Percentiles rank a stretch among this genome's conserved stretches.
Conservation (phyloP, 495 filamentous ascomycete genomes). For the Paragyromitra xinjiangensis region DNA sequence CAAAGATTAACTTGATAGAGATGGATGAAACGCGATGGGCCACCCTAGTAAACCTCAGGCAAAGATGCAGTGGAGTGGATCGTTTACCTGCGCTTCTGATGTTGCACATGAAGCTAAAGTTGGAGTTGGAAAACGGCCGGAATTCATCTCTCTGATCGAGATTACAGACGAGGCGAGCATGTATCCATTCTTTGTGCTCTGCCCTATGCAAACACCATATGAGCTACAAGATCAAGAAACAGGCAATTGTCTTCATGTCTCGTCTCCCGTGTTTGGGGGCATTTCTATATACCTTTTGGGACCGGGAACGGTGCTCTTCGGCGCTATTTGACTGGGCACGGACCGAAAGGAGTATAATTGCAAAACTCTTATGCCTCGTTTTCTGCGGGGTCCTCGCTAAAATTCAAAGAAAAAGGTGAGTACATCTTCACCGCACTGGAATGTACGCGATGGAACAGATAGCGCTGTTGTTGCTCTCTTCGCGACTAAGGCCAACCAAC, state of each 20-base stretch:
- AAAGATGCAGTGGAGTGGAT: constrained; percentile 35
- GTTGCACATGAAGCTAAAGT: constrained; percentile 29
- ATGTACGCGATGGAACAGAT: constrained; percentile 28
- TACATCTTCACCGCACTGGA: constrained; percentile 27
- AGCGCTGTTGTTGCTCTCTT: constrained; percentile 14
- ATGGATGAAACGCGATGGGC: constrained; percentile 49
- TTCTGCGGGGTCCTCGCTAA: constrained; percentile 33
- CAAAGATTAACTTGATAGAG: constrained; percentile 49
- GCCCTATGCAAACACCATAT: constrained; percentile 17
- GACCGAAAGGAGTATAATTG: constrained; percentile 17
- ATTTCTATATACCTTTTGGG: background rate
- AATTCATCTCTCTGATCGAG: constrained; percentile 19
- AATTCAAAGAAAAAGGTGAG: constrained; percentile 36
- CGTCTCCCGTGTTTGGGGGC: constrained; percentile 12
- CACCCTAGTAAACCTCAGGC: constrained; percentile 31
- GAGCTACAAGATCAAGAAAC: constrained; percentile 11
- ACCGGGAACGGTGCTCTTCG: constrained; percentile 19
- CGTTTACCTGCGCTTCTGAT: constrained; percentile 36
- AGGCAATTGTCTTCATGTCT: constrained; percentile 3
- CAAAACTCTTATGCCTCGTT: constrained; percentile 21
- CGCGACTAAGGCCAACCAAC: constrained; percentile 30
- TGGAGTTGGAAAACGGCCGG: constrained; percentile 27
- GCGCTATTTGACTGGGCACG: constrained; percentile 21
- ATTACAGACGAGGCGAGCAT: constrained; percentile 1
- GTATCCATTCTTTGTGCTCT: constrained; percentile 24